A percentile compares a stretch with the other conserved stretches of the same genome.
Conservation (phyloP, 2,329 filamentous ascomycete genomes). For the Pseudogymnoascus sp. region DNA sequence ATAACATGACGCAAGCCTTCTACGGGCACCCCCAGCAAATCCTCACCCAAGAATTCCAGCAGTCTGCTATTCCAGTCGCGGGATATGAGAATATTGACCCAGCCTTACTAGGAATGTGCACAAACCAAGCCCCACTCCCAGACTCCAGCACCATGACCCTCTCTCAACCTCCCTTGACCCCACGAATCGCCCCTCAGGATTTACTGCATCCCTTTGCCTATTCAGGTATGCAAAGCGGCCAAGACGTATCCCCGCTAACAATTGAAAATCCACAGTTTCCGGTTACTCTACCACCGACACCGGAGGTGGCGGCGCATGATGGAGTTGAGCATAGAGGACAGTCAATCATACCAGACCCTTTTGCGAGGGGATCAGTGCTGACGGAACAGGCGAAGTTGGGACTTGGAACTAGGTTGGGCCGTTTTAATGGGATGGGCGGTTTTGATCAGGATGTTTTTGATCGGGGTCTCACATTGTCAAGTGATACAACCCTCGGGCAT, state of each 20-base stretch:
- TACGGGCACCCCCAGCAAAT: background rate
- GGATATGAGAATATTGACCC: slow-evolving; percentile 1
- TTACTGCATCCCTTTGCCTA: background rate
- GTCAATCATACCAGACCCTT: background rate
- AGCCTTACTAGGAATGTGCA: background rate
- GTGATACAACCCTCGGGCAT: background rate
- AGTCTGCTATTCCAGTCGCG: background rate
- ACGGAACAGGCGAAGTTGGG: background rate
- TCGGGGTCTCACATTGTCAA: background rate
- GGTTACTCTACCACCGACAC: background rate
- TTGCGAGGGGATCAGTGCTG: background rate
- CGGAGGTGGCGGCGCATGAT: background rate
- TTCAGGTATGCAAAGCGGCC: background rate
- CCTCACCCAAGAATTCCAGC: background rate
- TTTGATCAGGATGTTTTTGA: background rate
- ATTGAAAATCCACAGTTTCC: background rate
- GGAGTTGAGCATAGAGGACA: background rate
- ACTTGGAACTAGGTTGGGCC: background rate
- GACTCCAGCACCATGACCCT: background rate
- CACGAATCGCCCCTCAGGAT: background rate
- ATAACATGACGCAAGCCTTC: background rate
- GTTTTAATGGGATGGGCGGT: background rate
- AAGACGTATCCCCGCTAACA: background rate
- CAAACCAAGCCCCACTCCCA: background rate
- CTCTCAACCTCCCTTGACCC: background rate